A percentile compares a stretch with the other conserved stretches of the same genome.
These are phyloP conservation scores for Nothomitra cinnamomea DNA, from an alignment of 2,329 filamentous ascomycete species.

Conservation along the genomic window DNA sequence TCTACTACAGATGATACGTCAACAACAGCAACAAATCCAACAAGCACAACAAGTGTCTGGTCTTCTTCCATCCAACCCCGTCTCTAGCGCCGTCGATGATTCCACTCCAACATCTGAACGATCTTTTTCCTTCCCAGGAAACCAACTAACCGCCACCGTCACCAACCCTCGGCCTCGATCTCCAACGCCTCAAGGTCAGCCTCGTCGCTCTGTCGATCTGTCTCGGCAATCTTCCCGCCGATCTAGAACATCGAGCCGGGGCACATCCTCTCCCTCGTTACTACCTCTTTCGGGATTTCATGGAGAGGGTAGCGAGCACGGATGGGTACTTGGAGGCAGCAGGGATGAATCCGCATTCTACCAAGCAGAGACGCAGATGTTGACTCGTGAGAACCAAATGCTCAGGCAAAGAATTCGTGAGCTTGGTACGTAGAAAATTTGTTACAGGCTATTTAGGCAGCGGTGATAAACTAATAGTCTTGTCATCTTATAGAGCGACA, in stretches of 20 bases:
- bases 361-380: slow-evolving; percentile 28
- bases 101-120: slow-evolving; percentile 26
- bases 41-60: slow-evolving; percentile 18
- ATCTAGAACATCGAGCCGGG: slow-evolving; percentile 12
- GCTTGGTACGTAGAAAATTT: slow-evolving; percentile 24
- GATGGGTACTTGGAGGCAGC: slow-evolving; percentile 19
- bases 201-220: slow-evolving; percentile 16
- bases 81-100: slow-evolving; percentile 25
- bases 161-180: slow-evolving; percentile 16
- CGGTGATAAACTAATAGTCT: background rate
- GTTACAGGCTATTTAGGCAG: too few relatives aligned
- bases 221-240: slow-evolving; percentile 13
- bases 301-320: slow-evolving; percentile 9
- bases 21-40: slow-evolving; percentile 29
- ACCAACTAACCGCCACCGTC: slow-evolving; percentile 16
- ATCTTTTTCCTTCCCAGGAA: slow-evolving; percentile 22
- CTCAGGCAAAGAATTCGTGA: slow-evolving; percentile 29
- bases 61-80: slow-evolving; percentile 17
- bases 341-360: slow-evolving; percentile 30
- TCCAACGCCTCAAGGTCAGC: slow-evolving; percentile 14
- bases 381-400: slow-evolving; percentile 31
- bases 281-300: slow-evolving; percentile 18
- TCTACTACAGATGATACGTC: slow-evolving; percentile 31
- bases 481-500: slow-evolving; percentile 4
- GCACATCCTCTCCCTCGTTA: slow-evolving; percentile 13